Evolutionary conservation across 2,329 filamentous ascomycete genomes (phyloP).

Genomic region (Aureobasidium vineae): DNA sequence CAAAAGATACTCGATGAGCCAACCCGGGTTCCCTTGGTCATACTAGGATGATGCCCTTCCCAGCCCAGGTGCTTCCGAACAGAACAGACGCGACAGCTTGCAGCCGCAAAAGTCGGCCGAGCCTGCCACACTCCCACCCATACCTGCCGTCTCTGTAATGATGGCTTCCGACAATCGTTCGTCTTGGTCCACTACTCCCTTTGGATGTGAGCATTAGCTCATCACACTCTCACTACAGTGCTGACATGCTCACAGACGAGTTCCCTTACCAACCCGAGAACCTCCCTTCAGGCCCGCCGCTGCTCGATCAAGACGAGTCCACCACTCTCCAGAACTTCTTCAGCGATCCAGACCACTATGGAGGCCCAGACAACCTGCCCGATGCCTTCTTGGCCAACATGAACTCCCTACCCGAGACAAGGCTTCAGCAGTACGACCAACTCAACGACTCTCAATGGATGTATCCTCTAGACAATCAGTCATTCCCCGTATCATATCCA

Average conservation of each 20-base stretch:
- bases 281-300: slow-evolving; percentile 18
- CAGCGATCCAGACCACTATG: slow-evolving; percentile 25
- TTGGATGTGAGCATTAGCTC: slow-evolving; percentile 14
- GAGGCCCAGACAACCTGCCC: slow-evolving; percentile 4
- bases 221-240: not conserved
- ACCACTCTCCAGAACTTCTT: slow-evolving; percentile 27
- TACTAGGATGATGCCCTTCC: slow-evolving; percentile 20
- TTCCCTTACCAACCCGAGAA: slow-evolving; percentile 12
- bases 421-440: slow-evolving; percentile 1
- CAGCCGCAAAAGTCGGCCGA: slow-evolving; percentile 5
- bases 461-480: slow-evolving; percentile 4
- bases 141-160: slow-evolving; percentile 3
- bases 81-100: slow-evolving; percentile 15
- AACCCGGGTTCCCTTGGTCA: not conserved
- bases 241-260: slow-evolving; percentile 13
- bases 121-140: not conserved
- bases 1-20: slow-evolving; percentile 6
- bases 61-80: not conserved
- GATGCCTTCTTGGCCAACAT: slow-evolving; percentile 1
- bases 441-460: slow-evolving; percentile 20
- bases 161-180: slow-evolving; percentile 22
- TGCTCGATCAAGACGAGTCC: slow-evolving; percentile 26
- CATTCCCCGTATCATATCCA: not conserved
- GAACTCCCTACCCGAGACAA: slow-evolving; percentile 6
- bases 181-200: slow-evolving; percentile 18